Evolutionary conservation across 2,329 filamentous ascomycete species (phyloP).

Genomic region (Ascochyta pisi): DNA sequence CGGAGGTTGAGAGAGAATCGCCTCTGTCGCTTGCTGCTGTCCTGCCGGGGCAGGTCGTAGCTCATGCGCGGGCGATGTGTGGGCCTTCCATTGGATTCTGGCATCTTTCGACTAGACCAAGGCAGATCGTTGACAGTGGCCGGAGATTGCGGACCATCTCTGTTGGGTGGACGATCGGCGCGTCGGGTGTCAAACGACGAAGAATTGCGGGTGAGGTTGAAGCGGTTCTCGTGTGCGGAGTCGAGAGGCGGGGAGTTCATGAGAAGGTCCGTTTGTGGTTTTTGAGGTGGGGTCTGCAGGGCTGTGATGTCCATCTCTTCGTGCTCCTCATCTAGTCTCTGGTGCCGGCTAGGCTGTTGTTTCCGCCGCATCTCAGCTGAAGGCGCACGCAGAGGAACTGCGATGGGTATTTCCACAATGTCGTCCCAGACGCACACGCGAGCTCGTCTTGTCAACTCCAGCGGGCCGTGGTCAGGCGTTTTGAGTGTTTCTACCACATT

Average conservation of each 20-base stretch:
- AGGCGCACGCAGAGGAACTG: slow-evolving; percentile 84
- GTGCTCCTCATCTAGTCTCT: slow-evolving; percentile 57
- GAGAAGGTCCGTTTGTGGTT: slow-evolving; percentile 70
- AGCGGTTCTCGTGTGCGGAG: slow-evolving; percentile 51
- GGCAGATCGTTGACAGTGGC: slow-evolving; percentile 44
- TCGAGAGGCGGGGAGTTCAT: slow-evolving; percentile 63
- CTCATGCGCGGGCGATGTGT: slow-evolving; percentile 49
- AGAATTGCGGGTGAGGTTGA: slow-evolving; percentile 57
- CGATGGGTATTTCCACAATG: slow-evolving; percentile 92
- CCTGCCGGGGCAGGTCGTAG: slow-evolving; percentile 49
- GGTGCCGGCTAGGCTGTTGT: slow-evolving; percentile 51
- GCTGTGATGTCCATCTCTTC: slow-evolving; percentile 93
- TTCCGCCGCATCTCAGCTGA: slow-evolving; percentile 83
- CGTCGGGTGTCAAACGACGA: slow-evolving; percentile 51
- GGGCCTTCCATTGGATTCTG: slow-evolving; percentile 29
- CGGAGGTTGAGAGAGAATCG: slow-evolving; percentile 55
- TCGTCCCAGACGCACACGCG: slow-evolving; percentile 99
- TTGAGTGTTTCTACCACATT: slow-evolving; percentile 99
- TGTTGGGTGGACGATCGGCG: slow-evolving; percentile 17
- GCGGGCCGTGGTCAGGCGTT: slow-evolving; percentile 85
- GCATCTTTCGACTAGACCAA: slow-evolving; percentile 31
- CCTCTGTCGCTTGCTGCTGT: slow-evolving; percentile 42
- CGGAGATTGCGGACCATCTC: slow-evolving; percentile 37
- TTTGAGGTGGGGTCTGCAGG: slow-evolving; percentile 63
- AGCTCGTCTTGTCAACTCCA: slow-evolving; percentile 88